Conservation (phyloP, 371 early-diverging fungal genomes). For the Sporodiniella umbellata region DNA sequence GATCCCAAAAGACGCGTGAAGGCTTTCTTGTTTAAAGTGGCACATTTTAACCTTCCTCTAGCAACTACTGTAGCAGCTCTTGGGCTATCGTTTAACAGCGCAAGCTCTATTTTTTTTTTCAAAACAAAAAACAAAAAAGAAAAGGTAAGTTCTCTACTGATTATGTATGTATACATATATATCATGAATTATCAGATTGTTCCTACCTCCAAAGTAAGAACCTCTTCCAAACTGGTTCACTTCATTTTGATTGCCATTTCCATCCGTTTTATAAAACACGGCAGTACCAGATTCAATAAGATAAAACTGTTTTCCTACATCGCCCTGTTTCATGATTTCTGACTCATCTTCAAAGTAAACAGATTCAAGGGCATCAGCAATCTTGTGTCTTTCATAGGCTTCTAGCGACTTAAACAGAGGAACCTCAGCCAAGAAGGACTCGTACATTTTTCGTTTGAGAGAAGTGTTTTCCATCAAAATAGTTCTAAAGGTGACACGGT, state of each 20-base stretch:
- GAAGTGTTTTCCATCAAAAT: slow-evolving; percentile 76
- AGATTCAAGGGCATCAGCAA: slow-evolving; percentile 78
- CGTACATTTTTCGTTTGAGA: slow-evolving; percentile 73
- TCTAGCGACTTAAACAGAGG: slow-evolving; percentile 62
- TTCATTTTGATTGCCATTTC: slow-evolving; percentile 73
- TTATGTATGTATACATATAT: no score
- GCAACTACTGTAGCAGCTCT: slow-evolving; percentile 86
- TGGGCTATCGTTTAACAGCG: slow-evolving; percentile 84
- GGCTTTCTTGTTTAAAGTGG: slow-evolving; percentile 84
- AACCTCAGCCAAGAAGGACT: slow-evolving; percentile 72
- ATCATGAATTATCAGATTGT: background rate
- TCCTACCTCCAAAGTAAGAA: slow-evolving; percentile 92
- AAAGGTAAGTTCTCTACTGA: background rate
- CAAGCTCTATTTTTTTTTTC: slow-evolving; percentile 59
- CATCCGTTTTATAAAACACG: slow-evolving; percentile 30
- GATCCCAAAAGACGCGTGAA: slow-evolving; percentile 92
- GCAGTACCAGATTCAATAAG: slow-evolving; percentile 91
- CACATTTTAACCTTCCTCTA: slow-evolving; percentile 84
- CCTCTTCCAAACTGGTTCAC: slow-evolving; percentile 80
- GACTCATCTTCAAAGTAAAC: slow-evolving; percentile 66
- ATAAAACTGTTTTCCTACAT: slow-evolving; percentile 57
- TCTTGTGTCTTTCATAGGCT: slow-evolving; percentile 73
- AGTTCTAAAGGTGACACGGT: slow-evolving; percentile 75
- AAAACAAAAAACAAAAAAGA: background rate
- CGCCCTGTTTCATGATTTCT: slow-evolving; percentile 68